Percentiles rank a stretch among this genome's conserved stretches.
These are phyloP conservation scores for Usnea hakonensis DNA, from an alignment of 495 filamentous ascomycete species.

Conservation along the genomic window DNA sequence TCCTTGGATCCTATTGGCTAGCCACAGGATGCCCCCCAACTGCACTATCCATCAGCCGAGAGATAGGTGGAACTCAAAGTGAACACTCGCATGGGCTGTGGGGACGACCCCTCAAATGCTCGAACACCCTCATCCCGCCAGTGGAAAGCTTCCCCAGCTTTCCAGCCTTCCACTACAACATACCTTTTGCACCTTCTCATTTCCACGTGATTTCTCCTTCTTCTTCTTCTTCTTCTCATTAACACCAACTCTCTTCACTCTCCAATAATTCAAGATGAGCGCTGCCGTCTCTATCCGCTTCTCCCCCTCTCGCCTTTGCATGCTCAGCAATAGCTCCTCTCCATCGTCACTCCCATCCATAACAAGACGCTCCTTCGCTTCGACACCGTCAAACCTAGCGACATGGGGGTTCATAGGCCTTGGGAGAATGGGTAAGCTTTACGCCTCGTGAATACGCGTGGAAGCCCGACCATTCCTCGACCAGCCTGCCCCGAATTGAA, in stretches of 20 bases:
- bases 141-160: slow-evolving; percentile 10
- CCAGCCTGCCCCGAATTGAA: slow-evolving; percentile 1
- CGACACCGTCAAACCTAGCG: slow-evolving; percentile 28
- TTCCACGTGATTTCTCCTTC: not conserved
- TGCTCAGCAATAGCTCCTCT: slow-evolving; percentile 5
- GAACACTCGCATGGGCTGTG: slow-evolving; percentile 1
- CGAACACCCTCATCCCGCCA: not conserved
- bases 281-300: slow-evolving; percentile 20
- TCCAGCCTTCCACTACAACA: slow-evolving; percentile 2
- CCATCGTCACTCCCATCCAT: slow-evolving; percentile 4
- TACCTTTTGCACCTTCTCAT: not conserved
- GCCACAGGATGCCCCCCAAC: not conserved
- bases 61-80: slow-evolving; percentile 7
- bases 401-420: slow-evolving; percentile 81
- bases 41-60: slow-evolving; percentile 12
- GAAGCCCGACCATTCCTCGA: slow-evolving; percentile 5
- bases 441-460: slow-evolving; percentile 10
- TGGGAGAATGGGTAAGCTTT: slow-evolving; percentile 71
- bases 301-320: slow-evolving; percentile 19
- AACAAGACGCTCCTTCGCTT: slow-evolving; percentile 21
- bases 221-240: not conserved
- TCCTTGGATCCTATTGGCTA: slow-evolving; percentile 10
- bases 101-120: not conserved
- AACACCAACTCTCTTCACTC: not conserved
- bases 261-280: slow-evolving; percentile 15